Evolutionary conservation across 257 asterid genomes (phyloP).

Genomic region (Ilex aquifolium): DNA sequence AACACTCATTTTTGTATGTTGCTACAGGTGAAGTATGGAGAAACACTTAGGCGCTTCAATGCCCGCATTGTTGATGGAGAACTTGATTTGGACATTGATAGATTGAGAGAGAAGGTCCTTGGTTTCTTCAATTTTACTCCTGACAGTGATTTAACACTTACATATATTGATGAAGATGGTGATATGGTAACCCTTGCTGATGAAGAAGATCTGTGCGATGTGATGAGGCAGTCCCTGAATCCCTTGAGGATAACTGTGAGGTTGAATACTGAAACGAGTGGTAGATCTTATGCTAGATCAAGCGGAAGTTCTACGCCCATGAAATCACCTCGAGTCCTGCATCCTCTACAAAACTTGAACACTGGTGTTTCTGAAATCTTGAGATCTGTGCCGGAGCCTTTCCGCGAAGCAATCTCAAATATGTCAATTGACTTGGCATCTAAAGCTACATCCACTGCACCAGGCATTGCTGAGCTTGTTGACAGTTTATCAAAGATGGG

Average conservation of each 20-base stretch:
- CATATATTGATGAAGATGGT: slow-evolving; percentile 74
- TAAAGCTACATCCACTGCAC: slow-evolving; percentile 36
- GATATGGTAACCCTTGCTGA: slow-evolving; percentile 71
- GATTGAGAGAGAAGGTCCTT: slow-evolving; percentile 51
- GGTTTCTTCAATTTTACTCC: slow-evolving; percentile 51
- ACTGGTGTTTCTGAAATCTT: slow-evolving; percentile 30
- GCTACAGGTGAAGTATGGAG: slow-evolving; percentile 66
- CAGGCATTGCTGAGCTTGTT: slow-evolving; percentile 36
- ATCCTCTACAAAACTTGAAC: slow-evolving; percentile 24
- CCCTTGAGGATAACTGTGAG: slow-evolving; percentile 68
- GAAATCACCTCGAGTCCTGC: slow-evolving; percentile 31
- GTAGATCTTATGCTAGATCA: slow-evolving; percentile 19
- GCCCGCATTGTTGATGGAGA: slow-evolving; percentile 30
- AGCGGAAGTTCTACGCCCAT: slow-evolving; percentile 40
- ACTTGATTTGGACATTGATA: slow-evolving; percentile 42
- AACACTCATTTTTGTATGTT: background rate
- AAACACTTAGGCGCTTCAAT: slow-evolving; percentile 73
- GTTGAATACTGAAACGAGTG: slow-evolving; percentile 22
- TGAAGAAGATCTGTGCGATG: slow-evolving; percentile 76
- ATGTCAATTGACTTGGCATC: slow-evolving; percentile 38
- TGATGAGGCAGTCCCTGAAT: slow-evolving; percentile 57
- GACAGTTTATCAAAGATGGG: slow-evolving; percentile 40
- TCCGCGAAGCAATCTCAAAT: slow-evolving; percentile 35
- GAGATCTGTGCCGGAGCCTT: slow-evolving; percentile 46
- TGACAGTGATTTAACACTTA: slow-evolving; percentile 46